Evolutionary conservation across 1,284 basidiomycete genomes (phyloP).

Genomic region (Moesziomyces sp.): DNA sequence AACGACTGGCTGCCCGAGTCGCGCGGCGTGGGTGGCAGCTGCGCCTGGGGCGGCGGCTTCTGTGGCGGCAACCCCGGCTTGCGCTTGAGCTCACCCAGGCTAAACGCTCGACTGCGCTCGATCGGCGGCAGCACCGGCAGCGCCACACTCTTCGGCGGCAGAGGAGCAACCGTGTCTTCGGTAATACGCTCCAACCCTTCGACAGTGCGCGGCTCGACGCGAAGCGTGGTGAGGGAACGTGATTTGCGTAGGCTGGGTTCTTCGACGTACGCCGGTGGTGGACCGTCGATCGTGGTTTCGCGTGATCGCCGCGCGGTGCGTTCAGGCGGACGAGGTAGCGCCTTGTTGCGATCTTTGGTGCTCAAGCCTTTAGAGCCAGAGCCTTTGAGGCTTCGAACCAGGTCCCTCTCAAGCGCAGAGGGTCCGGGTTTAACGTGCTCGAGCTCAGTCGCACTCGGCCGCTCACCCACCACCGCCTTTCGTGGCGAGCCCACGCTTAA

Average conservation of each 20-base stretch:
- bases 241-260: slow-evolving; percentile 14
- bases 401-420: slow-evolving; percentile 10
- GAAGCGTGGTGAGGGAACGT: slow-evolving; percentile 19
- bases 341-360: slow-evolving; percentile 19
- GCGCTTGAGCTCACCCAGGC: too few species aligned
- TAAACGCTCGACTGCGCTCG: too few species aligned
- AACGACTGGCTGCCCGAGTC: neutral
- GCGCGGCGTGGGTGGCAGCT: slow-evolving; percentile 27
- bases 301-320: too few species aligned
- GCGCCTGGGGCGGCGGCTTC: slow-evolving; percentile 34
- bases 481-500: neutral
- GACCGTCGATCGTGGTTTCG: neutral
- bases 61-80: slow-evolving; percentile 26
- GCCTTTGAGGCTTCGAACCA: slow-evolving; percentile 22
- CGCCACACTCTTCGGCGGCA: too few species aligned
- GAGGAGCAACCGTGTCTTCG: neutral
- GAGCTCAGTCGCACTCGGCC: slow-evolving; percentile 24
- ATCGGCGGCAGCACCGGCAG: too few species aligned
- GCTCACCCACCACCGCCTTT: slow-evolving; percentile 29
- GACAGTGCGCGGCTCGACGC: neutral
- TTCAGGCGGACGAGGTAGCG: neutral
- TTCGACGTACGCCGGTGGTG: neutral
- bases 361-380: neutral
- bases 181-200: neutral
- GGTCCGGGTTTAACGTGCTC: neutral